Evolutionary conservation across 208 protist species (phyloP), one percentile per base, ranked within the genome.

Genomic region (Leishmania major): DNA sequence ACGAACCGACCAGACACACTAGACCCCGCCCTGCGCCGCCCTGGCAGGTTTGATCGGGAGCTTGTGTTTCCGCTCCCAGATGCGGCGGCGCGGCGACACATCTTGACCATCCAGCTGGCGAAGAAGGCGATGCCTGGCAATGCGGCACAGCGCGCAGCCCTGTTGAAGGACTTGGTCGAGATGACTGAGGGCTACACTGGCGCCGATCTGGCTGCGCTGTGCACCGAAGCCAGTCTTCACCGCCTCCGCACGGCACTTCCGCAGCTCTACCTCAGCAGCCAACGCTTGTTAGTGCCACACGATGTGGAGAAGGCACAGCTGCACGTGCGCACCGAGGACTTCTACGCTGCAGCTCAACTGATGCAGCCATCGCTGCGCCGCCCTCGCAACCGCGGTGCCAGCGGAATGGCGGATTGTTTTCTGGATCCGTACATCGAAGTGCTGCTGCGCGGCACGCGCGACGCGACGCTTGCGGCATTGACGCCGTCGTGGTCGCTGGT

Each of bases 131-230:
- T 99, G 88, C 91, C 99, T 3, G 95, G 83, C 15, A 84, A 67
- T 15, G 78, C 82, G 72, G 83, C 84, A 51, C 83, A 87, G 75
- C 84, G 87, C 3, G 80, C 84, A 28, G 66, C 74, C 96, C 97
- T 89, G 96, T 99, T 93, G 93, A 72, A 84, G 7, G 92, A 95
- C 64, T 86, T 97, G 45, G 86, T 91, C 2, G 75, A 71, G 51
- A 91, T 87, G 66, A 99, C 99, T 66, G 99, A 99, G 86, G 99
- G 99, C 78, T 99, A 98, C 87, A 99, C 99, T 13, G 99, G 99
- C 51, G 98, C 99, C 2, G 99, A 99, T 93, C 80, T 99, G 45
- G 98, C 99, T 35, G 93, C 97, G 13, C 92, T 99, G 10, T 99
- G 99, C 90, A 99, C 97, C n/a, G 99, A 99, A 91, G 99, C 99